Evolutionary conservation across 73 alveolate species (phyloP), one percentile per base, ranked within the genome.

Genomic region (Uronychia binucleata): DNA sequence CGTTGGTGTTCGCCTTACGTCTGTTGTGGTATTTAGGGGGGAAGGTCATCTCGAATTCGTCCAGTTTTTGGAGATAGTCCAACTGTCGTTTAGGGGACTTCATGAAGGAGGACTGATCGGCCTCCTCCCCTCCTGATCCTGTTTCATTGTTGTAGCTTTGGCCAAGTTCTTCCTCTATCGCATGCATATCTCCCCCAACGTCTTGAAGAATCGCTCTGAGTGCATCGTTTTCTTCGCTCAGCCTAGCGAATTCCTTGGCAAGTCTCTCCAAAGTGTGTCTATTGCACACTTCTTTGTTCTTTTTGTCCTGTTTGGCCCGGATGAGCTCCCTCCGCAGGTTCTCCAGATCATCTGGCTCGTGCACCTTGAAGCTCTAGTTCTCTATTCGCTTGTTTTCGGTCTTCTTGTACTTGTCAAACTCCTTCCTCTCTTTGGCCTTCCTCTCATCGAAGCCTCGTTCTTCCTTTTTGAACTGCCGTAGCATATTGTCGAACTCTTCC

Each of bases 371-470:
- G 84, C 81, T 28, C 81, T 79, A 26, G 79, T 75, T 92, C 86
- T 87, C 60, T 85, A 75, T 85, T 95, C 86, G 82, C 86, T 77
- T 85, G 84, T 80, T 84, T 89, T 81, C 92, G 85, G 76, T 80
- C 85, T 79, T 78, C 84, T 81, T 89, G 83, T 90, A 89, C 81
- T 80, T 59, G 81, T 81, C 92, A 90, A 76, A 94, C 86, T 77
- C 91, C 96, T 57, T 93, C 89, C 84, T 88, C 85, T 34, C 95
- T 96, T 82, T 93, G 94, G 86, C 86, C 83, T 83, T 57, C 85
- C 34, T 94, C 78, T 77, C 93, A 98, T 77, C 91, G 97, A 30
- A 95, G 77, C 82, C 88, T 94, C 83, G 95, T 93, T 88, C 95
- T 97, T 79, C 94, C 80, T 79, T 97, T 96, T 79, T 96, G 99